A percentile compares a stretch with the other conserved stretches of the same genome.
phyloP scores from a whole-genome alignment of 495 filamentous ascomycete genomes.

The Penicillium fimorum region DNA sequence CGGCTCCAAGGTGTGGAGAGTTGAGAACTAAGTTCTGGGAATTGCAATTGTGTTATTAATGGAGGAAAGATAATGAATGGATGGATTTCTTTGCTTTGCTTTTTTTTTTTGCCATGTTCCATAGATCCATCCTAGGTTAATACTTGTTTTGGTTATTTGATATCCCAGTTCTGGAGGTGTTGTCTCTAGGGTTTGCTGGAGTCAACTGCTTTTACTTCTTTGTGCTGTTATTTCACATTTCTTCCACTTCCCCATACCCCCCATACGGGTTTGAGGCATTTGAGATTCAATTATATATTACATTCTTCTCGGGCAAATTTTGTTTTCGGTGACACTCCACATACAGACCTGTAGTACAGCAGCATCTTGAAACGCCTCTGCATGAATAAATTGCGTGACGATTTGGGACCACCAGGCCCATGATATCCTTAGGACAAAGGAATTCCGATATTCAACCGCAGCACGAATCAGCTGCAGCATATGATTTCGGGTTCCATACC shows the following conservation, averaged over 20 bases:
- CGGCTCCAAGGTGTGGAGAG: background rate
- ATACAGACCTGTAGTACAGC: background rate
- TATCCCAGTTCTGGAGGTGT: background rate
- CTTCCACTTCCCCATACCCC: background rate
- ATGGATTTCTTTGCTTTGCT: background rate
- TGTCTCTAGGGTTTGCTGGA: background rate
- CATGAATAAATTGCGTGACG: background rate
- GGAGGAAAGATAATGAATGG: constrained; percentile 3
- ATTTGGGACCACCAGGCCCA: background rate
- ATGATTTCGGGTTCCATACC: background rate
- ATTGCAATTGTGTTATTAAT: background rate
- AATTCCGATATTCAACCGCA: background rate
- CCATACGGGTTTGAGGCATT: background rate
- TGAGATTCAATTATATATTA: background rate
- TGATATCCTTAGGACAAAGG: background rate
- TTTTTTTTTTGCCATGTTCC: background rate
- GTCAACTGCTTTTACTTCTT: background rate
- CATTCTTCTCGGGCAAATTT: background rate
- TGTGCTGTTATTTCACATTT: background rate
- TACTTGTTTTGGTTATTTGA: background rate
- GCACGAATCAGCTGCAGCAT: background rate
- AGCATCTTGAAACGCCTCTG: background rate
- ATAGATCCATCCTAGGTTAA: background rate
- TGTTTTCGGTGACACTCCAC: background rate
- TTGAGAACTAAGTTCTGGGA: too few relatives aligned